A percentile compares a stretch with the other conserved stretches of the same genome.
These are phyloP conservation scores for Dacryopinax spathularia DNA, from an alignment of 768 basidiomycete genomes.

Conservation along the genomic window DNA sequence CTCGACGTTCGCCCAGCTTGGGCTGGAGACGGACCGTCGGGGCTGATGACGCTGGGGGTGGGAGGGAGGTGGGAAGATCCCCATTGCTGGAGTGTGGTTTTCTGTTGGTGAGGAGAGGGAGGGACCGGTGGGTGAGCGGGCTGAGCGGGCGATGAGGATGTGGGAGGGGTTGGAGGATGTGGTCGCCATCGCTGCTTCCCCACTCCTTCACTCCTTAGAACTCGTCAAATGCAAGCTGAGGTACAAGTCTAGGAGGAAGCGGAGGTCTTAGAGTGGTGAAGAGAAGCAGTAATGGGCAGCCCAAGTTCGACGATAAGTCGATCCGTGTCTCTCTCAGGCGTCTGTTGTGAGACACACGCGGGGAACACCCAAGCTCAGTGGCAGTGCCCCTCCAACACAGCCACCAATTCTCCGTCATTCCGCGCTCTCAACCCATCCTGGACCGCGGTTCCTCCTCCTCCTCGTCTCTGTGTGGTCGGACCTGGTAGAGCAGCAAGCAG, in stretches of 20 bases:
- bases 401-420: too few relatives aligned
- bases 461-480: not conserved
- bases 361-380: too few relatives aligned
- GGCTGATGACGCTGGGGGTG: conserved; percentile 40
- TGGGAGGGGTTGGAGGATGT: conserved; percentile 53
- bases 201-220: too few relatives aligned
- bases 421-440: too few relatives aligned
- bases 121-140: conserved; percentile 59
- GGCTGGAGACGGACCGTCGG: not conserved
- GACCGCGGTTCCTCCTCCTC: not conserved
- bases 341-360: too few relatives aligned
- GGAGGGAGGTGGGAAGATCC: conserved; percentile 60
- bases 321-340: too few relatives aligned
- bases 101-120: conserved; percentile 74
- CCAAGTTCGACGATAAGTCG: too few relatives aligned
- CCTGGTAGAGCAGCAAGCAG: not conserved
- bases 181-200: not conserved
- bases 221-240: too few relatives aligned
- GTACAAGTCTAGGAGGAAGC: too few relatives aligned
- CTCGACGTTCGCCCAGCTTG: conserved; percentile 4
- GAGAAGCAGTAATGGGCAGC: too few relatives aligned
- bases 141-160: conserved; percentile 77
- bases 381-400: too few relatives aligned
- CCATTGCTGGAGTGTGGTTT: conserved; percentile 74
- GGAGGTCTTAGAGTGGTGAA: too few relatives aligned